phyloP scores from a whole-genome alignment of 495 filamentous ascomycete species.

The Pseudoneurospora amorphoporcata region DNA sequence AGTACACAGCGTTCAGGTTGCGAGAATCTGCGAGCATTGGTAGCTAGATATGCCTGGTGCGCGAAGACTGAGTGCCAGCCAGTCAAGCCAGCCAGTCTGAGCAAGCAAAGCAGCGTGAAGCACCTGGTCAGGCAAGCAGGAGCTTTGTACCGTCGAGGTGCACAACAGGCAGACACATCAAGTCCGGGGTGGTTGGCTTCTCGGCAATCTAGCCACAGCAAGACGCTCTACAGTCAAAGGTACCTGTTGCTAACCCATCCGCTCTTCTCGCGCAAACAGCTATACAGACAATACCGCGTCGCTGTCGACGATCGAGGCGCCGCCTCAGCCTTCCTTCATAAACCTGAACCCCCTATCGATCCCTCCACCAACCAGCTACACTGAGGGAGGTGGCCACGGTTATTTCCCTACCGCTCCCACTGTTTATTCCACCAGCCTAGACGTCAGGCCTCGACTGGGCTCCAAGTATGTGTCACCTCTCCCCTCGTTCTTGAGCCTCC shows the following conservation, averaged over 20 bases:
- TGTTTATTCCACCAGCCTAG: slow-evolving; percentile 32
- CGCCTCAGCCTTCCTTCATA: slow-evolving; percentile 35
- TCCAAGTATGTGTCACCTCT: slow-evolving; percentile 37
- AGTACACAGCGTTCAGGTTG: slow-evolving; percentile 21
- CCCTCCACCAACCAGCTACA: slow-evolving; percentile 33
- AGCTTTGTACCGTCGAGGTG: not conserved
- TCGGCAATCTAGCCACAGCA: not conserved
- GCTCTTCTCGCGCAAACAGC: not conserved
- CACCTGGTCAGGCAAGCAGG: not conserved
- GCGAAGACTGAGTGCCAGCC: not conserved
- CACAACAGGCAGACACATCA: not conserved
- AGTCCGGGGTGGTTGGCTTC: not conserved
- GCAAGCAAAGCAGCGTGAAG: not conserved
- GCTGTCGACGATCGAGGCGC: slow-evolving; percentile 36
- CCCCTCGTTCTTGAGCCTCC: slow-evolving; percentile 1
- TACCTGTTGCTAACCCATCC: not conserved
- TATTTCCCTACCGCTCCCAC: slow-evolving; percentile 32
- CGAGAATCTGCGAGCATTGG: slow-evolving; percentile 9
- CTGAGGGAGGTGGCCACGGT: slow-evolving; percentile 32
- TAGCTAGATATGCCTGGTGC: not conserved
- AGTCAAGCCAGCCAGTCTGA: not conserved
- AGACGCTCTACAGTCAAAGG: not conserved
- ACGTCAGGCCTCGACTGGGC: slow-evolving; percentile 41
- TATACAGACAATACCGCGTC: slow-evolving; percentile 8
- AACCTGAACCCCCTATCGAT: slow-evolving; percentile 31